Conservation (phyloP, 306 rosid species). For the Cicer judaicum region DNA sequence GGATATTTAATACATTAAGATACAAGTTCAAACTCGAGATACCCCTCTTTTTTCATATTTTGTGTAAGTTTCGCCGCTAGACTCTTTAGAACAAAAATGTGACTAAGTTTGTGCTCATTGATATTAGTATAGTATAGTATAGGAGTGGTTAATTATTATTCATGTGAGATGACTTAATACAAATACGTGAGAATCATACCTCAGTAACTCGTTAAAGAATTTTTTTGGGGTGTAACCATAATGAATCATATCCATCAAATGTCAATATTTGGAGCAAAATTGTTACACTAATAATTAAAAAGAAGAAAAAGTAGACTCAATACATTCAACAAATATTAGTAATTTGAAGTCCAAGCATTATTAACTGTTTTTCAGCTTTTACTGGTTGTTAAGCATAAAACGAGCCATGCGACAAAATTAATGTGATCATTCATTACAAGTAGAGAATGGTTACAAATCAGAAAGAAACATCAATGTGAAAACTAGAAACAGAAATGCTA, state of each 20-base stretch:
- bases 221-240: neutral
- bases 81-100: neutral
- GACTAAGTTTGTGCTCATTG: neutral
- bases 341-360: neutral
- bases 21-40: too few species aligned
- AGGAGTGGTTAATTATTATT: slow-evolving; percentile 1
- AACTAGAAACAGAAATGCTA: neutral
- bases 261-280: neutral
- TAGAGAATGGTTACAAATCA: slow-evolving; percentile 27
- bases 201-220: neutral
- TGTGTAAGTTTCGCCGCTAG: too few species aligned
- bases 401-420: neutral
- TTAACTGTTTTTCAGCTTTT: slow-evolving; percentile 29
- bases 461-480: neutral
- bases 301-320: neutral
- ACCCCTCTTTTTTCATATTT: too few species aligned
- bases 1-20: too few species aligned
- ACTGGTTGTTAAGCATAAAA: slow-evolving; percentile 3
- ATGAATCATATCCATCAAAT: neutral
- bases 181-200: neutral
- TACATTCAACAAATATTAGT: neutral
- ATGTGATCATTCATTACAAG: slow-evolving; percentile 16
- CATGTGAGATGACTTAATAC: neutral
- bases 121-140: neutral
- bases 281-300: slow-evolving; percentile 1